A percentile compares a stretch with the other conserved stretches of the same genome.
phyloP scores from a whole-genome alignment of 768 basidiomycete species.

The Peribolospora baueri region DNA sequence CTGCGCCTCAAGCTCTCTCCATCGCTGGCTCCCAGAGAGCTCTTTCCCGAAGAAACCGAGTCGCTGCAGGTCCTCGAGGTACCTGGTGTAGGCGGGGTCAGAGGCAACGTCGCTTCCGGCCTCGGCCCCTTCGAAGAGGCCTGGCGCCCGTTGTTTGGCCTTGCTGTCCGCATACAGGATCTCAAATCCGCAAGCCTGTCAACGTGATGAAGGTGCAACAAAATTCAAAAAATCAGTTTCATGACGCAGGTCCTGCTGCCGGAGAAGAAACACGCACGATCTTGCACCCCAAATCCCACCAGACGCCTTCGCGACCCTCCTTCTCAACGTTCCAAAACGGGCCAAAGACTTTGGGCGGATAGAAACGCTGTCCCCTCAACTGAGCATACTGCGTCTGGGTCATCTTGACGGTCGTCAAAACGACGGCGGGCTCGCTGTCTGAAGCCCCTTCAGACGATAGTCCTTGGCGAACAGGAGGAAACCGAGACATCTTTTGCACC shows the following conservation, averaged over 20 bases:
- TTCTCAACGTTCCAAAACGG: conserved; percentile 17
- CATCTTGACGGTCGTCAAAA: conserved; percentile 42
- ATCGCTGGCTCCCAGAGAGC: conserved; percentile 46
- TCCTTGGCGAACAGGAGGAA: conserved; percentile 37
- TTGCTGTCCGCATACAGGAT: conserved; percentile 65
- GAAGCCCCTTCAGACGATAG: too few relatives aligned
- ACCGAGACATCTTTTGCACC: conserved; percentile 70
- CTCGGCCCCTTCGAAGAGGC: conserved; percentile 25
- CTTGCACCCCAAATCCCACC: conserved; percentile 79
- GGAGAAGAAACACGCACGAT: conserved; percentile 30
- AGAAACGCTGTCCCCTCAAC: conserved; percentile 69
- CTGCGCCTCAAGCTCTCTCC: conserved; percentile 46
- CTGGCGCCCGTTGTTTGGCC: background rate
- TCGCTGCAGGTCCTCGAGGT: conserved; percentile 38
- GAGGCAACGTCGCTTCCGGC: conserved; percentile 41
- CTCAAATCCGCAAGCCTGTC: conserved; percentile 78
- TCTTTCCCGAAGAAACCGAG: conserved; percentile 58
- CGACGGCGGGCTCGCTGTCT: conserved; percentile 13
- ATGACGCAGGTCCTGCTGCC: background rate
- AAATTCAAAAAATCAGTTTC: background rate
- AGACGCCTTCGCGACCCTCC: conserved; percentile 30
- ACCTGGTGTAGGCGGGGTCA: conserved; percentile 43
- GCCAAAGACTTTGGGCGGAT: conserved; percentile 65
- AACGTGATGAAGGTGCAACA: background rate
- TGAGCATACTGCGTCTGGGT: conserved; percentile 89